Evolutionary conservation across 805 yeast species (phyloP).

Genomic region (Schwanniomyces polymorphus): DNA sequence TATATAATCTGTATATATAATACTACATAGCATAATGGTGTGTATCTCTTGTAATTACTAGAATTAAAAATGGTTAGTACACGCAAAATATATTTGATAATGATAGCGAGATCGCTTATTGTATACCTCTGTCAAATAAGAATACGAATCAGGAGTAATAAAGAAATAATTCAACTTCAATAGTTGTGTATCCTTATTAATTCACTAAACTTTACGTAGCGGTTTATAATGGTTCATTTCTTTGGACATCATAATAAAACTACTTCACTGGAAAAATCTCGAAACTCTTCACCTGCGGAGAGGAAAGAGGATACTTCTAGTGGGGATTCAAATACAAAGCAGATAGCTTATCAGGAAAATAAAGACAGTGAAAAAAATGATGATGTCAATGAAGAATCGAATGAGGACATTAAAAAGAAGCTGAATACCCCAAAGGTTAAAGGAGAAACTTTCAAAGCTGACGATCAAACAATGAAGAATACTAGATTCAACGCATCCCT

Average conservation of each 20-base stretch:
- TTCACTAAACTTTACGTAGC: not conserved
- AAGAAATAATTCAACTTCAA: not conserved
- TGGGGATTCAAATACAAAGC: not conserved
- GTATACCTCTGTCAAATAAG: not conserved
- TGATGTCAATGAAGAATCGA: slow-evolving; percentile 2
- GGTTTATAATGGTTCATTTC: slow-evolving; percentile 4
- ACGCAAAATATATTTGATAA: not conserved
- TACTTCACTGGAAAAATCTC: not conserved
- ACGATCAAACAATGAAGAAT: slow-evolving; percentile 32
- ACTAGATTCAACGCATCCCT: slow-evolving; percentile 39
- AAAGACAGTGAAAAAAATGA: not conserved
- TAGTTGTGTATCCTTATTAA: not conserved
- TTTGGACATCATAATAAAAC: slow-evolving; percentile 3
- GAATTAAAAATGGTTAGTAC: not conserved
- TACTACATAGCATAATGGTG: not conserved
- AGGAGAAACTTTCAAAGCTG: slow-evolving; percentile 8
- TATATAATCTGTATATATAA: not conserved
- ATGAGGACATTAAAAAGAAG: slow-evolving; percentile 4
- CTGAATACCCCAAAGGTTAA: slow-evolving; percentile 4
- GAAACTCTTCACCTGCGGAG: slow-evolving; percentile 1
- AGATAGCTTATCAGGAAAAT: not conserved
- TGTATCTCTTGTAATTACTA: not conserved
- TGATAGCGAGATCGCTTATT: not conserved
- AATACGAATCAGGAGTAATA: not conserved
- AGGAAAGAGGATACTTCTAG: not conserved